Evolutionary conservation across 1,139 yeast genomes (phyloP).

Genomic region (Yamadazyma blattariae): DNA sequence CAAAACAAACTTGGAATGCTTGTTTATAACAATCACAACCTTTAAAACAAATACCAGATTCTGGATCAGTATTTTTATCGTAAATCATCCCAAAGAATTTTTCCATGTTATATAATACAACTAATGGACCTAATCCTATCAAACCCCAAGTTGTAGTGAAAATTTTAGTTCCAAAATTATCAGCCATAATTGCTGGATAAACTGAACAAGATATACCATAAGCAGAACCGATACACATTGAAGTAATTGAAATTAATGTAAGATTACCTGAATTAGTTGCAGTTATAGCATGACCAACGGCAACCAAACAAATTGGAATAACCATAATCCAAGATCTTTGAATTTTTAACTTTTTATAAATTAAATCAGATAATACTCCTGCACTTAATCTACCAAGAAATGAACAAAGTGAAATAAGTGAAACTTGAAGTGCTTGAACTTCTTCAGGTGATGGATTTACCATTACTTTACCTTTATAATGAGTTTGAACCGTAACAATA

Average conservation of each 20-base stretch:
- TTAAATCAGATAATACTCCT: constrained; percentile 38
- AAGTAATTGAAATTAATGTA: constrained; percentile 27
- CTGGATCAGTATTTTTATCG: constrained; percentile 30
- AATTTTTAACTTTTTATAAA: constrained; percentile 29
- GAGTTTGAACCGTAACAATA: constrained; percentile 40
- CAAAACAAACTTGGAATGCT: constrained; percentile 31
- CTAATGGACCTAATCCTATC: constrained; percentile 41
- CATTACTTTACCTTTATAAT: constrained; percentile 13
- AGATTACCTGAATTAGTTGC: constrained; percentile 26
- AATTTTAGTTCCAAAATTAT: constrained; percentile 38
- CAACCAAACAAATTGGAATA: constrained; percentile 25
- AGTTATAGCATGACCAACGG: constrained; percentile 30
- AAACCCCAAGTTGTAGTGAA: constrained; percentile 49
- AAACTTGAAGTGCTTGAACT: constrained; percentile 45
- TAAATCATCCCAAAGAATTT: constrained; percentile 40
- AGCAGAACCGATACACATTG: constrained; percentile 35
- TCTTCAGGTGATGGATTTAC: constrained; percentile 18
- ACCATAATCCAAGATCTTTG: constrained; percentile 42
- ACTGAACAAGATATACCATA: constrained; percentile 44
- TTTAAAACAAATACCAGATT: constrained; percentile 32
- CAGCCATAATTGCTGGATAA: constrained; percentile 48
- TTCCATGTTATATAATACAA: constrained; percentile 33
- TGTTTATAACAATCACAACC: constrained; percentile 38
- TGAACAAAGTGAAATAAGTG: constrained; percentile 39
- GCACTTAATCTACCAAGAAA: constrained; percentile 38